Evolutionary conservation across 2,329 filamentous ascomycete genomes (phyloP).

Genomic region (Pochonia chlamydosporia): DNA sequence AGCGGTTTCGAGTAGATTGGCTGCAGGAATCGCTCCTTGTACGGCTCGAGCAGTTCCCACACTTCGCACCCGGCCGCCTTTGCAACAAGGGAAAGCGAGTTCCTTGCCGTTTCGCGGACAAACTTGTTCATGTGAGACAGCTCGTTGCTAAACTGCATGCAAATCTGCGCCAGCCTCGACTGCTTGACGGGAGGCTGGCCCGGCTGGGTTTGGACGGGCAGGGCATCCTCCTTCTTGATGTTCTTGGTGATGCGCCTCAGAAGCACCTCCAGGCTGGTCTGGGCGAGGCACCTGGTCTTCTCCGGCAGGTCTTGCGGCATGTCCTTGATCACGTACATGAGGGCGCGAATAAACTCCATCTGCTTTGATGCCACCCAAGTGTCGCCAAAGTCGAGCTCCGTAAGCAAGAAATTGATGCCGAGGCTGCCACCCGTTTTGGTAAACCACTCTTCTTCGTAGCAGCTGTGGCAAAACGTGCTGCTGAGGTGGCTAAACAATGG

Average conservation of each 20-base stretch:
- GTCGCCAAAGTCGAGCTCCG: slow-evolving; percentile 78
- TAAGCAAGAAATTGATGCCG: slow-evolving; percentile 83
- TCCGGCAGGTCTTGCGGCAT: slow-evolving; percentile 93
- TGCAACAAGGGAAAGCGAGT: slow-evolving; percentile 74
- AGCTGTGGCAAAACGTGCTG: slow-evolving; percentile 85
- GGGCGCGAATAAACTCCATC: slow-evolving; percentile 80
- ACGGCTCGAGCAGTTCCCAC: slow-evolving; percentile 81
- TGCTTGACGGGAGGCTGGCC: slow-evolving; percentile 42
- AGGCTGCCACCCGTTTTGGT: slow-evolving; percentile 89
- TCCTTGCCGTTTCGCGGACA: slow-evolving; percentile 81
- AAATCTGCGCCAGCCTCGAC: slow-evolving; percentile 67
- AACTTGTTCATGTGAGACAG: slow-evolving; percentile 94
- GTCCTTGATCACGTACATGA: slow-evolving; percentile 97
- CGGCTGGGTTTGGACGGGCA: slow-evolving; percentile 30
- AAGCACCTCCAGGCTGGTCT: slow-evolving; percentile 75
- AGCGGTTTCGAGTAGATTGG: slow-evolving; percentile 95
- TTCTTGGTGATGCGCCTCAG: slow-evolving; percentile 73
- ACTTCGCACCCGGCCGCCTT: slow-evolving; percentile 72
- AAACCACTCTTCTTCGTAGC: slow-evolving; percentile 98
- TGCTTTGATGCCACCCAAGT: slow-evolving; percentile 78
- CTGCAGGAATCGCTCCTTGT: slow-evolving; percentile 82
- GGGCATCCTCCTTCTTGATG: slow-evolving; percentile 68
- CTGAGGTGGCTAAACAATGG: slow-evolving; percentile 81
- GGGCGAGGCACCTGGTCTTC: slow-evolving; percentile 76
- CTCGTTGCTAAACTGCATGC: slow-evolving; percentile 79